Evolutionary conservation across 495 filamentous ascomycete genomes (phyloP), one percentile per base, ranked within the genome.

Genomic region (Aspergillus sclerotiicarbonarius): DNA sequence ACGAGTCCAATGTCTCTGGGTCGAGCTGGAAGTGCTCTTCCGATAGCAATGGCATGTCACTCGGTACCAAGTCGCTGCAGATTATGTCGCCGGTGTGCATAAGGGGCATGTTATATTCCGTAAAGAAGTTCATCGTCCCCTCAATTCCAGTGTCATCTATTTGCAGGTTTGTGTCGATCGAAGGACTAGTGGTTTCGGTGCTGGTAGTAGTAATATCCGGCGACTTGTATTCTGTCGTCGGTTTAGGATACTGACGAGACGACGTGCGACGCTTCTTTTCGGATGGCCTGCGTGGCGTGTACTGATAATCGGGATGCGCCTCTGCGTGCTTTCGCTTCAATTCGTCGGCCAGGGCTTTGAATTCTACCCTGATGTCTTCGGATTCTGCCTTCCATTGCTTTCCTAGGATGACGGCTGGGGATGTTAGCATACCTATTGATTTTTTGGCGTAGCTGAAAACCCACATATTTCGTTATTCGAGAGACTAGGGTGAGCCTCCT

Each of bases 381-480:
- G 58, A 25, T 53, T 81, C 76, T 20, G 63, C 55, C 20, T 67
- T 69, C 79, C 80, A 82, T 56, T 74, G 62, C 7, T 67, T 64
- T 10, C 73, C 74, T 39, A 83, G 67, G 33, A 79, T 74, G 0
- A 69, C 62, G 2, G 80, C 77, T 81, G 48, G 8, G n/a, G 21
- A 37, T 48, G 51, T 77, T 49, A 77, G 67, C 21, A 16, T 21
- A 35, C 31, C 21, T 54, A 13, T 21, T 18, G 20, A 35, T 19
- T 9, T 15, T 4, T 1, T 35, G 1, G 8, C 13, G 13, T 37
- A 37, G 5, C 37, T n/a, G 13, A n/a, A 12, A 41, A 74, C 77
- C 71, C 68, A 82, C 78, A 81, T 25, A 81, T 78, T 12, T 79
- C 62, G 45, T 73, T 77, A 54, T 75, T 80, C 8, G 70, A 71